Evolutionary conservation across 176 grass and related monocot genomes (phyloP), one percentile per base, ranked within the genome.

Genomic region (Metroxylon sagu): DNA sequence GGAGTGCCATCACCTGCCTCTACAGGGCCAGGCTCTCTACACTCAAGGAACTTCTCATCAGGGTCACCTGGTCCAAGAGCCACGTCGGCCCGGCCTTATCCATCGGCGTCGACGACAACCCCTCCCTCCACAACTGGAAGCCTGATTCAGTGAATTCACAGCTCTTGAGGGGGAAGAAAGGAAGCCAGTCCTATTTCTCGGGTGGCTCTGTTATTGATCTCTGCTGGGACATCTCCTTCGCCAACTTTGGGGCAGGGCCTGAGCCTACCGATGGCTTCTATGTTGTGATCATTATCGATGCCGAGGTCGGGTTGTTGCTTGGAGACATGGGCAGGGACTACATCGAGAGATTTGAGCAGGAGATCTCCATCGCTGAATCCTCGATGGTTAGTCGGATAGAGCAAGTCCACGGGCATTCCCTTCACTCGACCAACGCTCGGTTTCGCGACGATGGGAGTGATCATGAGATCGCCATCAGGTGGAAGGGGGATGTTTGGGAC

Each of bases 211-310:
- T 76, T 52, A 68, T 90, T 19, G 74, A 64, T 60, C 78, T 85
- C 0, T 75, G 79, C 68, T 90, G 87, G 87, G 87, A 90, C 82
- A 74, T 70, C 64, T 51, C 71, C 4, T 49, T 59, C 0, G 82
- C 87, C 25, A 48, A 64, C 8, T 90, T 76, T 57, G 16, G 28
- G 10, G 12, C 67, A 4, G 75, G 75, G 17, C 81, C 87, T 8
- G 87, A 98, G 72, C 93, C 93, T 0, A 26, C 50, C 21, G 74
- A 80, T 39, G 84, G 80, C 48, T 98, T 81, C 84, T 98, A 85
- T 73, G 66, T 98, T 30, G 82, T 77, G 23, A 76, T 89, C 3
- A 72, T 98, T 4, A 78, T 78, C 16, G 93, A 92, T 55, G 84
- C 81, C 21, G 84, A 98, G 67, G 80, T 98, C 84, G 74, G 77